Conservation (phyloP, 164 flowering plant genomes). For the Dillenia suffruticosa region DNA sequence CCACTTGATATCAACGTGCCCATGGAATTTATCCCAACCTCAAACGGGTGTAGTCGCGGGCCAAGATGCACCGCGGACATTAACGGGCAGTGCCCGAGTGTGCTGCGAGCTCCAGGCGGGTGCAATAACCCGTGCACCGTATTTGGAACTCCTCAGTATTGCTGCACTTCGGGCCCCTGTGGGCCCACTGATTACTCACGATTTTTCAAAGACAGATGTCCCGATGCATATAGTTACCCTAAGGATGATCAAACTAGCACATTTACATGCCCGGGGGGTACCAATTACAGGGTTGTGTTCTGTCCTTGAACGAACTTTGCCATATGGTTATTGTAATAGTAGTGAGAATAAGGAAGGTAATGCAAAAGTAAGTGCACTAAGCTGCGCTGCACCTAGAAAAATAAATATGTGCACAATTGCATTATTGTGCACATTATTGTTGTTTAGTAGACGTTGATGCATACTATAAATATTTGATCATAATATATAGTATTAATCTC, state of each 20-base stretch:
- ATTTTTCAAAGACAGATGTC: constrained; percentile 26
- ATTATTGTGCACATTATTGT: too few species aligned
- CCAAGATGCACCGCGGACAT: constrained; percentile 7
- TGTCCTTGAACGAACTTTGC: too few species aligned
- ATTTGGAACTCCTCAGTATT: constrained; percentile 12
- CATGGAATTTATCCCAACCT: constrained; percentile 4
- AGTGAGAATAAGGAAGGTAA: too few species aligned
- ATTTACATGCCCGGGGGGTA: constrained; percentile 24
- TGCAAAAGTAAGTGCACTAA: too few species aligned
- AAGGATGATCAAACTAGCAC: constrained; percentile 21
- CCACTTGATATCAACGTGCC: constrained; percentile 13
- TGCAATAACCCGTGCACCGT: neutral
- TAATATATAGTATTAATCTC: too few species aligned
- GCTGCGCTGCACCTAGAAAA: too few species aligned
- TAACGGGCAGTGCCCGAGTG: constrained; percentile 13
- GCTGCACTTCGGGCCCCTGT: constrained; percentile 14
- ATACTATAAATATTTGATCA: too few species aligned
- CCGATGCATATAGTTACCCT: constrained; percentile 28
- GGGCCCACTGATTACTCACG: constrained; percentile 14
- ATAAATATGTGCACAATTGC: too few species aligned
- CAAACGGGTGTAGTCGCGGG: constrained; percentile 2
- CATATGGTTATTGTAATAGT: too few species aligned
- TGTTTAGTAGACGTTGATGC: too few species aligned
- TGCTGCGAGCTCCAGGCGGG: constrained; percentile 10
- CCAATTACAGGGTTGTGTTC: constrained; percentile 20